Evolutionary conservation across 768 basidiomycete genomes (phyloP).

Genomic region (Boletus speciosus): DNA sequence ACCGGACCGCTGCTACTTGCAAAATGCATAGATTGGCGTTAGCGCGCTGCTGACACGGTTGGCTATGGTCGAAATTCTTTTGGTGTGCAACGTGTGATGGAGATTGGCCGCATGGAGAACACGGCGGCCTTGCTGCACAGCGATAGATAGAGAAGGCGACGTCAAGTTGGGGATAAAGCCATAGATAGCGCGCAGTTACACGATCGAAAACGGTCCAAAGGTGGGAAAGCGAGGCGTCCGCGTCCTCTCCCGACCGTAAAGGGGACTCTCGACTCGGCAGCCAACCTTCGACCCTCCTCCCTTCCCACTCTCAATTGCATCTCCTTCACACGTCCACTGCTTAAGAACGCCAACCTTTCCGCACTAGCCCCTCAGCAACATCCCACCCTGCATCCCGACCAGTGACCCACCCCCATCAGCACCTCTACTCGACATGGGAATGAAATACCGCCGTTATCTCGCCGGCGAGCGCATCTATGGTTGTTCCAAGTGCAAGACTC

Average conservation of each 20-base stretch:
- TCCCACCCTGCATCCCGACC: neutral
- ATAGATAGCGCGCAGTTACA: conserved; percentile 4
- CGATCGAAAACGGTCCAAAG: conserved; percentile 7
- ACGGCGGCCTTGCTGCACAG: neutral
- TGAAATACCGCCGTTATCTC: conserved; percentile 86
- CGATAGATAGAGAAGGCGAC: neutral
- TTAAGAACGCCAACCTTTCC: conserved; percentile 21
- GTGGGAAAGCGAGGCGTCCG: conserved; percentile 29
- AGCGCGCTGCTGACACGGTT: conserved; percentile 21
- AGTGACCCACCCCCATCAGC: neutral
- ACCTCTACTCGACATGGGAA: conserved; percentile 58
- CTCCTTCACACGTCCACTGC: conserved; percentile 29
- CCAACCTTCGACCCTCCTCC: neutral
- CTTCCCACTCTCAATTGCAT: conserved; percentile 7
- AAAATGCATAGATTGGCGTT: conserved; percentile 17
- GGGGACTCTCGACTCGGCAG: conserved; percentile 11
- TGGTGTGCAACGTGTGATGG: too few relatives aligned
- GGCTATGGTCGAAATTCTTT: too few relatives aligned
- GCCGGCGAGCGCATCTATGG: conserved; percentile 84
- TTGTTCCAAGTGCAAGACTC: conserved; percentile 82
- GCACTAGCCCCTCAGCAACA: conserved; percentile 1
- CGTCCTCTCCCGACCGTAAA: conserved; percentile 22
- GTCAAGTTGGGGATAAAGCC: neutral
- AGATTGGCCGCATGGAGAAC: neutral
- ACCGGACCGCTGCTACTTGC: too few relatives aligned